Percentiles rank a stretch among this genome's conserved stretches.
Evolutionary conservation across 2,329 filamentous ascomycete genomes (phyloP).

Genomic region (Sarocladiaceae sp.): DNA sequence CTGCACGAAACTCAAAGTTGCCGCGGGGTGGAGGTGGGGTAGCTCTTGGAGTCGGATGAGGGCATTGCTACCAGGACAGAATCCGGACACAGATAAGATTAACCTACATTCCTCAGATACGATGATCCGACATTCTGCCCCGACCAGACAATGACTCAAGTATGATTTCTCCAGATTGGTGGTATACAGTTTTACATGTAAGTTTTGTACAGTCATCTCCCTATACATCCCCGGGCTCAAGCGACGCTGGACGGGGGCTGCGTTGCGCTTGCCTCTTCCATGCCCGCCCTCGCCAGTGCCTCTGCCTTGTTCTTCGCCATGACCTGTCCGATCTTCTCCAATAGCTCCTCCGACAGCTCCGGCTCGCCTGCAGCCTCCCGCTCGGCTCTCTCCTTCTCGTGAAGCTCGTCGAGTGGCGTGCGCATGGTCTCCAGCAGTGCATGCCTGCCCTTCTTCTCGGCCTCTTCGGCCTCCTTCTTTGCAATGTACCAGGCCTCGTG

Average conservation of each 20-base stretch:
- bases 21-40: too few species aligned
- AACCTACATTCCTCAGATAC: too few species aligned
- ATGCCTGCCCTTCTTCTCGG: constrained; percentile 29
- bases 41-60: too few species aligned
- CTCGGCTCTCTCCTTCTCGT: constrained; percentile 45
- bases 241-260: background rate
- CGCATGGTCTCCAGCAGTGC: constrained; percentile 34
- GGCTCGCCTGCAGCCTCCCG: constrained; percentile 49
- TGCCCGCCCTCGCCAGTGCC: constrained; percentile 31
- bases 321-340: constrained; percentile 55
- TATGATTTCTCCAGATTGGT: constrained; percentile 3
- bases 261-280: constrained; percentile 21
- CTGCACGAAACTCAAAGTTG: too few species aligned
- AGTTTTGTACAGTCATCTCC: constrained; percentile 7
- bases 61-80: too few species aligned
- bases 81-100: too few species aligned
- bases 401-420: constrained; percentile 54
- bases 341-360: constrained; percentile 50
- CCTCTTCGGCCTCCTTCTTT: constrained; percentile 55
- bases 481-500: constrained; percentile 70
- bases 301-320: constrained; percentile 49
- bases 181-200: constrained; percentile 9
- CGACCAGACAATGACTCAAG: too few species aligned
- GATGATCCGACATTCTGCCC: too few species aligned
- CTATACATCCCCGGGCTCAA: background rate